Conservation (phyloP, 345 rosid genomes). For the Citropsis articulata region DNA sequence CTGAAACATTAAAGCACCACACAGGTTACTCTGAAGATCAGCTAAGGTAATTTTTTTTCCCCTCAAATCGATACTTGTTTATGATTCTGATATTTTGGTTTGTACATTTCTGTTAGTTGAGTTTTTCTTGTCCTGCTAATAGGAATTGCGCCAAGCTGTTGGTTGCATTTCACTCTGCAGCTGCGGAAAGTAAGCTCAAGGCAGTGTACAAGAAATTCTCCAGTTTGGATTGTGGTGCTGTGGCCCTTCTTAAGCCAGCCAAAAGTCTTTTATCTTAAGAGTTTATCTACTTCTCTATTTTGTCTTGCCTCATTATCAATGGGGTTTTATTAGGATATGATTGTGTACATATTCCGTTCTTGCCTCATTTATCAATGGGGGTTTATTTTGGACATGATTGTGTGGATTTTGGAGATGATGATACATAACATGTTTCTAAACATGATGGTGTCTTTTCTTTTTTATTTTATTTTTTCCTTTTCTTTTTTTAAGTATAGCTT, state of each 20-base stretch:
- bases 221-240: slow-evolving; percentile 47
- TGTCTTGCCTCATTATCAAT: neutral
- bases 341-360: too few species aligned
- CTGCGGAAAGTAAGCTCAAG: slow-evolving; percentile 61
- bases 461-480: neutral
- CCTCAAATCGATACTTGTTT: too few species aligned
- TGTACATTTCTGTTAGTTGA: neutral
- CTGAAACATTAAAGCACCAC: slow-evolving; percentile 60
- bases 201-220: slow-evolving; percentile 66
- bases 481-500: too few species aligned
- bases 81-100: too few species aligned
- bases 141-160: slow-evolving; percentile 75
- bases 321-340: neutral
- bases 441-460: neutral
- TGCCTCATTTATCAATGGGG: neutral
- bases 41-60: slow-evolving; percentile 29
- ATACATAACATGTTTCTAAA: too few species aligned
- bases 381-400: neutral
- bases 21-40: slow-evolving; percentile 66
- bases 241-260: slow-evolving; percentile 62
- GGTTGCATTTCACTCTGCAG: slow-evolving; percentile 47
- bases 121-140: slow-evolving; percentile 5
- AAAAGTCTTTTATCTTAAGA: slow-evolving; percentile 25
- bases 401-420: neutral
- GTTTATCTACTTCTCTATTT: too few species aligned